These are phyloP conservation scores for Bretschneidera sinensis DNA, from an alignment of 345 rosid species.

Conservation along the genomic window DNA sequence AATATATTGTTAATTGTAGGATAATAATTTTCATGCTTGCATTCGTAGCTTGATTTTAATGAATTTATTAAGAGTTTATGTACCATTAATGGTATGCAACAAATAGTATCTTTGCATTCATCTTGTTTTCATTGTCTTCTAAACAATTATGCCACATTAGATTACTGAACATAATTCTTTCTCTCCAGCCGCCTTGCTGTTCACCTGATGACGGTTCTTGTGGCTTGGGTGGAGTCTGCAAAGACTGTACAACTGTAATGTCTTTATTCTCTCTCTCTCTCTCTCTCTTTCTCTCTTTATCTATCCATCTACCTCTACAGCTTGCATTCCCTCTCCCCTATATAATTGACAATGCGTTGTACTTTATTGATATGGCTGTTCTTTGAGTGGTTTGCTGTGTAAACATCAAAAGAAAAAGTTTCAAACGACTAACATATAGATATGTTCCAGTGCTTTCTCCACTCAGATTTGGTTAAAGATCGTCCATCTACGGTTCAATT, in stretches of 20 bases:
- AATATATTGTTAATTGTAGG: slow-evolving; percentile 16
- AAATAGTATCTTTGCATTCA: too few relatives aligned
- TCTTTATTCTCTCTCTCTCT: slow-evolving; percentile 10
- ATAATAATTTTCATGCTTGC: not conserved
- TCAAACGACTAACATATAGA: slow-evolving; percentile 24
- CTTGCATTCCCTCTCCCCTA: not conserved
- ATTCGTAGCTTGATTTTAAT: too few relatives aligned
- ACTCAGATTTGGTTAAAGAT: slow-evolving; percentile 60
- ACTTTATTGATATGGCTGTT: not conserved
- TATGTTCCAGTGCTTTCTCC: slow-evolving; percentile 78
- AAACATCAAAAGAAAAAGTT: not conserved
- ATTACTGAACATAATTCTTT: not conserved
- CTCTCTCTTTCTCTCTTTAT: slow-evolving; percentile 4
- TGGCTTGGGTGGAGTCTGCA: slow-evolving; percentile 66
- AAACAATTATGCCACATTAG: too few relatives aligned
- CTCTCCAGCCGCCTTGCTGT: slow-evolving; percentile 84
- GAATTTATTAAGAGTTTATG: too few relatives aligned
- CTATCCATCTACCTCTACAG: not conserved
- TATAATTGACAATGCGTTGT: not conserved
- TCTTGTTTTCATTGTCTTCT: too few relatives aligned
- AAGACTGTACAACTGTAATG: slow-evolving; percentile 89
- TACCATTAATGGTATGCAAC: too few relatives aligned
- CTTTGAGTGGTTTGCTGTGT: slow-evolving; percentile 3
- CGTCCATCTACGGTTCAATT: slow-evolving; percentile 80
- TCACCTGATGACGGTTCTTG: slow-evolving; percentile 65